Evolutionary conservation across 192 early-diverging fungal genomes (phyloP), one percentile per base, ranked within the genome.

Genomic region (Pecoramyces ruminantium): DNA sequence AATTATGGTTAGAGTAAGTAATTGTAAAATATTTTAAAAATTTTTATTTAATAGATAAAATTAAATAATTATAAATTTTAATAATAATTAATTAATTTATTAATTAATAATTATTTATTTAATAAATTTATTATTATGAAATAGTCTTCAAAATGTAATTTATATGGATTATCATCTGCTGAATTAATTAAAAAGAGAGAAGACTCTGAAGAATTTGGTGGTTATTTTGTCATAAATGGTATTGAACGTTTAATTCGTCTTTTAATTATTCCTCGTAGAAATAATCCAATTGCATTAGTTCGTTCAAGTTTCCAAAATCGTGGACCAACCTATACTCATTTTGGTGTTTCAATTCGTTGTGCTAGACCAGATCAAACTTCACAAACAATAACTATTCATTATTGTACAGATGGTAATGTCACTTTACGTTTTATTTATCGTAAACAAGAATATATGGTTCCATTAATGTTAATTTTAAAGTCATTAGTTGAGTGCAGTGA

Each of bases 381-480:
- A 29, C 92, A 95, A 84, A 95, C 96, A 15, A 88, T 95, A 82
- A 96, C 95, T 34, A 87, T 99, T 85, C 96, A 99, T 84, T 99
- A 99, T 84, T 87, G 96, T 58, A 93, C 88, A 21, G 95, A 96
- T 79, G 97, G 97, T 27, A 90, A 89, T 29, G 86, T 93, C 40
- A 92, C 94, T 80, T 82, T 99, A 80, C 92, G 96, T 27, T 97
- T 99, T 80, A 88, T 93, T 28, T 95, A 93, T 88, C 88, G 92
- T 78, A 99, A 97, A 86, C 94, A 94, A 80, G 96, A 99, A 87
- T 99, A 96, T 86, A 88, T 98, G 89, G 92, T 99, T 11, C 97
- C 97, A 29, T 92, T 94, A 3, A 84, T 97, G 80, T 86, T 99
- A 30, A 86, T 99, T 78, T 85, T 97, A 84, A 92, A 95, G 77